Evolutionary conservation across 2,329 filamentous ascomycete genomes (phyloP).

Genomic region (Nigrograna mackinnonii): DNA sequence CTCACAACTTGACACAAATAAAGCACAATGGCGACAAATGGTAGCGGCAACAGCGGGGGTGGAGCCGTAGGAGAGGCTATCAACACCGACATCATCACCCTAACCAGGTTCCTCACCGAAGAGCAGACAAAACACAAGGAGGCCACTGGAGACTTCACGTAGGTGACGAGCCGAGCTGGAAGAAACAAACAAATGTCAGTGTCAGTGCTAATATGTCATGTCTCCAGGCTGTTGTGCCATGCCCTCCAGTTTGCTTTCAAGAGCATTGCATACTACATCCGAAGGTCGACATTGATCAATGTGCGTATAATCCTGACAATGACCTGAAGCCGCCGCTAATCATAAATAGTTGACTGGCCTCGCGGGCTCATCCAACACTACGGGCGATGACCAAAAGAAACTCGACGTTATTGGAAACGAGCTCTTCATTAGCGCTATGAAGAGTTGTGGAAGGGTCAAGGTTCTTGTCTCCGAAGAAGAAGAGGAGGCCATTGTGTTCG

Average conservation of each 20-base stretch:
- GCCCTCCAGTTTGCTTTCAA: constrained; percentile 99
- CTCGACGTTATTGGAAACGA: constrained; percentile 99
- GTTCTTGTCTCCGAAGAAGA: constrained; percentile 98
- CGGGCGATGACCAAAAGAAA: constrained; percentile 99
- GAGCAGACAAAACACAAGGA: constrained; percentile 92
- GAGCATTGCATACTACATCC: constrained; percentile 99
- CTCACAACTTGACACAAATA: constrained; percentile 4
- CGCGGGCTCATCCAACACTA: constrained; percentile 91
- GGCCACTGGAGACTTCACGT: constrained; percentile 99
- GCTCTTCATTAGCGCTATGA: constrained; percentile 95
- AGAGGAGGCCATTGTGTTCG: constrained; percentile 87
- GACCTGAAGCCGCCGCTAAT: constrained; percentile 12
- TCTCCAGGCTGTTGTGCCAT: constrained; percentile 84
- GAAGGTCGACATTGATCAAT: constrained; percentile 91
- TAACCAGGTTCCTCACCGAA: constrained; percentile 94
- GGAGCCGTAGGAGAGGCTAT: constrained; percentile 73
- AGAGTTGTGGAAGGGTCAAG: constrained; percentile 85
- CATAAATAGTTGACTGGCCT: constrained; percentile 74
- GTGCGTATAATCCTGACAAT: constrained; percentile 23
- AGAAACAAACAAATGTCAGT: background rate
- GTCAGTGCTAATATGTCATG: constrained; percentile 5
- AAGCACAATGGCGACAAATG: constrained; percentile 44
- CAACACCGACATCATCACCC: constrained; percentile 94
- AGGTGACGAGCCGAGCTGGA: constrained; percentile 42
- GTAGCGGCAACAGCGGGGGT: constrained; percentile 47